A percentile compares a stretch with the other conserved stretches of the same genome.
Conservation (phyloP, 257 asterid genomes). For the Solanum etuberosum region DNA sequence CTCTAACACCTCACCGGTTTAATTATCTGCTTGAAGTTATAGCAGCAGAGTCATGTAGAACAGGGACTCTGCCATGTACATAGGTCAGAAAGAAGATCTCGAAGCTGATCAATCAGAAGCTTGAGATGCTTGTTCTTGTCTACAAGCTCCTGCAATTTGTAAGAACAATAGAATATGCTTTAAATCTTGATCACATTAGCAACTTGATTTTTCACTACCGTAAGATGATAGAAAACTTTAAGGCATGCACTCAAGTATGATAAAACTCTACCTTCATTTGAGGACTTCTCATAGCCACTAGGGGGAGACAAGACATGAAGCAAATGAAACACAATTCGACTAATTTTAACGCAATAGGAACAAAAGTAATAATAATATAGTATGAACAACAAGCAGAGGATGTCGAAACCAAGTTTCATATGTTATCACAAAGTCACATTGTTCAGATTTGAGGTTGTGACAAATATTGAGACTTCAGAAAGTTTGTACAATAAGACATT, state of each 20-base stretch:
- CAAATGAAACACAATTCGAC: background rate
- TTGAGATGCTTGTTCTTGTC: constrained; percentile 55
- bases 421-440: background rate
- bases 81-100: constrained; percentile 52
- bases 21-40: background rate
- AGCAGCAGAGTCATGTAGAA: constrained; percentile 25
- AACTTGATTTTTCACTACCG: background rate
- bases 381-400: background rate
- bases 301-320: background rate
- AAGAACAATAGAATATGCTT: background rate
- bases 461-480: background rate
- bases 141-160: constrained; percentile 39
- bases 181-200: background rate
- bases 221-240: background rate
- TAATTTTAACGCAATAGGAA: background rate
- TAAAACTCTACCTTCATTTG: background rate
- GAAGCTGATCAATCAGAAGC: constrained; percentile 65
- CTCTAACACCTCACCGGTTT: background rate
- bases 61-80: constrained; percentile 89
- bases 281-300: background rate
- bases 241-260: background rate
- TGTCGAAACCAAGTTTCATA: background rate
- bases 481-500: background rate
- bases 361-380: background rate
- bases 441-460: background rate